These are phyloP conservation scores for Neoscytalidium dimidiatum DNA, from an alignment of 2,329 filamentous ascomycete genomes.

Conservation along the genomic window DNA sequence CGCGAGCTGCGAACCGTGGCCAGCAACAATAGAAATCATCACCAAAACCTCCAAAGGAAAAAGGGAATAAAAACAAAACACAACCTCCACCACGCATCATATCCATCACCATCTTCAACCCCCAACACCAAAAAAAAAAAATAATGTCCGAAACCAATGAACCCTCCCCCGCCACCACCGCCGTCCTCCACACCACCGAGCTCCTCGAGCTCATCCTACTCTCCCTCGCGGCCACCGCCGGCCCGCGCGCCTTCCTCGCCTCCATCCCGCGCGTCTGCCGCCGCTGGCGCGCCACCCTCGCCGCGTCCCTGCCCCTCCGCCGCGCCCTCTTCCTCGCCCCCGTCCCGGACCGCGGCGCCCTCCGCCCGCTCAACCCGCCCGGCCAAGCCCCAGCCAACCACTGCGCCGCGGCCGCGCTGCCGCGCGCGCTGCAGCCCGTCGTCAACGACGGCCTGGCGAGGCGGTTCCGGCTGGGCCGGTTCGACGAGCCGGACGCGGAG, in stretches of 20 bases:
- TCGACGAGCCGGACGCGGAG: slow-evolving; percentile 8
- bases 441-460: background rate
- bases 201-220: slow-evolving; percentile 17
- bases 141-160: background rate
- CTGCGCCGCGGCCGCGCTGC: background rate
- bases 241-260: background rate
- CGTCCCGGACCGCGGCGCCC: background rate
- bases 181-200: slow-evolving; percentile 12
- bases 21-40: no score
- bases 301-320: background rate
- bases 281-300: background rate
- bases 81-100: background rate
- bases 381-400: background rate
- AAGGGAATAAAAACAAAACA: no score
- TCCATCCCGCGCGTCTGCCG: background rate
- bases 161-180: background rate
- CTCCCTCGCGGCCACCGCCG: background rate
- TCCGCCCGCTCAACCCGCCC: background rate
- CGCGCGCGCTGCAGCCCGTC: background rate
- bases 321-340: slow-evolving; percentile 14
- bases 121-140: background rate
- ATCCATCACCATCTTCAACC: background rate
- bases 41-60: no score
- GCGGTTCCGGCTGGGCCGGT: slow-evolving; percentile 7
- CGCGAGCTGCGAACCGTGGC: no score